Evolutionary conservation across 306 rosid species (phyloP).

Genomic region (Dalbergia cochinchinensis): DNA sequence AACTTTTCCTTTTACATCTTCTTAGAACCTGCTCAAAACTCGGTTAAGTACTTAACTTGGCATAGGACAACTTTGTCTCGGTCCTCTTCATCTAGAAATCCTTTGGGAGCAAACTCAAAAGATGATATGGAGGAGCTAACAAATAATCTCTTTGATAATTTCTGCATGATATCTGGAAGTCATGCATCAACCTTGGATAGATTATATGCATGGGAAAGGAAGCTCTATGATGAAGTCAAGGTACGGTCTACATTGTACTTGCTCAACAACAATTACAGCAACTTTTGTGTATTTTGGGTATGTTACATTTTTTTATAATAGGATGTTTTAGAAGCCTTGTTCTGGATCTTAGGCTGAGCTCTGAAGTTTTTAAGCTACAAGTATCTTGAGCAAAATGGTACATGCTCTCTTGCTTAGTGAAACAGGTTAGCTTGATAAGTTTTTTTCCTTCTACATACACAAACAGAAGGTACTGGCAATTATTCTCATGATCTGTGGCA

Average conservation of each 20-base stretch:
- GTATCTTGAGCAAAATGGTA: constrained; percentile 2
- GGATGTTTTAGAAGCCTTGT: constrained; percentile 26
- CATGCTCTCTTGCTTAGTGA: constrained; percentile 16
- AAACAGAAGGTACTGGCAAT: background rate
- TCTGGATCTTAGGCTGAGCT: constrained; percentile 20
- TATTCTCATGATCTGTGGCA: constrained; percentile 19
- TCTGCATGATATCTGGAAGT: constrained; percentile 87
- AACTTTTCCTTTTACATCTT: constrained; percentile 32
- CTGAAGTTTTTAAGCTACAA: constrained; percentile 5
- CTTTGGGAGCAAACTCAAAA: constrained; percentile 68
- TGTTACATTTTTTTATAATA: constrained; percentile 16
- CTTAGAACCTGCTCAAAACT: constrained; percentile 76
- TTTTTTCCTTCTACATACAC: constrained; percentile 3
- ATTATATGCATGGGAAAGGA: constrained; percentile 94
- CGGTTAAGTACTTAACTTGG: constrained; percentile 84
- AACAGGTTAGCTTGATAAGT: constrained; percentile 24
- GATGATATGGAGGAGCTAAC: constrained; percentile 68
- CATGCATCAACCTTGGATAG: constrained; percentile 97
- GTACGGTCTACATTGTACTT: constrained; percentile 55
- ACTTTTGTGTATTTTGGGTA: background rate
- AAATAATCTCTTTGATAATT: constrained; percentile 66
- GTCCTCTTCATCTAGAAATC: constrained; percentile 83
- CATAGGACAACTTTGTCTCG: constrained; percentile 78
- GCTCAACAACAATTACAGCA: constrained; percentile 24
- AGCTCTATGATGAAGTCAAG: constrained; percentile 97